Base-by-base conservation (phyloP, 2,329 filamentous ascomycete species). In the Parasarocladium wereldwijsianum region DNA sequence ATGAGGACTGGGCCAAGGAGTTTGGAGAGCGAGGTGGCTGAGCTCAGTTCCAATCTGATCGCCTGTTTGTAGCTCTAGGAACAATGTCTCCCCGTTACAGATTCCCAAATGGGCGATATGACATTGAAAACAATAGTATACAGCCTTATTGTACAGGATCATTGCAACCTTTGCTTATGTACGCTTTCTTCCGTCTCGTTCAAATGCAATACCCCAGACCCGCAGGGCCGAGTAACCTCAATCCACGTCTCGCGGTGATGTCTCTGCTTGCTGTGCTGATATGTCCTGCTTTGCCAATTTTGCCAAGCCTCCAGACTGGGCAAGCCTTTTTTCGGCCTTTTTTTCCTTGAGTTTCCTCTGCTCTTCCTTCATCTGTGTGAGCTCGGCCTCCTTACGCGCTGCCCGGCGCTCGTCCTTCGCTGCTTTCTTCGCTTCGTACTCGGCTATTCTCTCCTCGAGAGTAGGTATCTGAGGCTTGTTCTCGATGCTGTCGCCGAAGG, bases 1-100 rank as follows among this genome's bases (percentile, higher is more conserved):
- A 92, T 50, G 90, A 96, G 53, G 79, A 92, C 38, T 98, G 90
- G 90, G 85, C 90, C 3, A 74, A 54, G 47, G 79, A 93, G 49
- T 98, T 90, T 62, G 90, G 90, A 26, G 90, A 98, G 55, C 62
- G 87, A 23, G 87, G 85, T 20, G 84, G 84, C 13, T 93, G 55
- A 26, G n/a, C 19, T 21, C n/a, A 8, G n/a, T n/a, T 21, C 19
- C n/a, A 21, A 21, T 21, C 19, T n/a, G 19, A 8, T 21, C 19
- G 19, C 19, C 19, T 21, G n/a, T 21, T n/a, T n/a, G 19, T 21
- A 21, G 8, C 8, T 21, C 8, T 21, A n/a, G n/a, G n/a, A n/a
- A n/a, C n/a, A n/a, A n/a, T n/a, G n/a, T n/a, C n/a, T n/a, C n/a
- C n/a, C n/a, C n/a, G n/a, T n/a, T n/a, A n/a, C n/a, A n/a, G n/a